Evolutionary conservation across 305 asterid species (phyloP), one percentile per base, ranked within the genome.

Genomic region (Rubia peregrina): DNA sequence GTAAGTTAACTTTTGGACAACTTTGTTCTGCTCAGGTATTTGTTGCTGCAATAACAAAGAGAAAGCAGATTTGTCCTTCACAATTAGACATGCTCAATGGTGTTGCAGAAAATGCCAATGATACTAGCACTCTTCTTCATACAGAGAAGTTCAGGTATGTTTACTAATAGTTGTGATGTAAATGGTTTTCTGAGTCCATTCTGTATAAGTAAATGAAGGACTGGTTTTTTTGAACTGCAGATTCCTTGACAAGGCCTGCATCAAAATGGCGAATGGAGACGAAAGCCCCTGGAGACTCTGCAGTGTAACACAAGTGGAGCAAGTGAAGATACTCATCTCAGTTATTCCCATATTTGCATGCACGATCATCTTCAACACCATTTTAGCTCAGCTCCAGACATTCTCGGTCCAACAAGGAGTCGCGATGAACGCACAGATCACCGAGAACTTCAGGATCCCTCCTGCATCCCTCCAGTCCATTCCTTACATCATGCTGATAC

Each of bases 381-480:
- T 88, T 8, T 69, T 84, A 21, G 95, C 96, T 19, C 96, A 89
- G 78, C 96, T 89, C 71, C 89, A 84, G 46, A 89, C 92, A n/a
- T 89, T 89, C 76, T 83, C 95, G 3, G 89, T 89, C 48, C 90
- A 85, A 51, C 95, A 89, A 75, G 92, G 86, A 6, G 64, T 80
- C 6, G 16, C 73, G 61, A 89, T 89, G 96, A 68, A 89, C 75
- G 82, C 89, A 0, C 74, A 63, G 2, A 76, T 89, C 68, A 72
- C 85, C 6, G 19, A 78, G 0, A 76, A 62, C 16, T 82, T 89
- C 80, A 73, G 44, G 48, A 85, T 89, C 79, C 96, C 96, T 8
- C 96, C 96, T 0, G 96, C 96, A 9, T 89, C 96, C 0, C 95
- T 88, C 57, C 95, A 88, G 46, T 63, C 91, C 75, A 88, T 88